Conservation (phyloP, 2,329 filamentous ascomycete genomes). For the Aspergillus caelatus region DNA sequence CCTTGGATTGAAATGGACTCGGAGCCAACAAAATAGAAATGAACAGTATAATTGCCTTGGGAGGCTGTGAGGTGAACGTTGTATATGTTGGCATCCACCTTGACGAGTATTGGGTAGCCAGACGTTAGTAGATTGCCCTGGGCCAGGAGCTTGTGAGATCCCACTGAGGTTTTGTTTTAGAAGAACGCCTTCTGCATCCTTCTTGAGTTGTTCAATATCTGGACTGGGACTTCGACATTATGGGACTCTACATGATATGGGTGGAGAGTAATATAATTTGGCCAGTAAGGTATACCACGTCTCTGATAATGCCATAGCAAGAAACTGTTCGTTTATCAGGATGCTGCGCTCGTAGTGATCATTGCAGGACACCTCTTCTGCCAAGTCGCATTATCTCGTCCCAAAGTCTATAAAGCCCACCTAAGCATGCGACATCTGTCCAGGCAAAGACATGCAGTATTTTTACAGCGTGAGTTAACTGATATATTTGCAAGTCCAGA, state of each 20-base stretch:
- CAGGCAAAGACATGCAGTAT: slow-evolving; percentile 7
- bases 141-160: background rate
- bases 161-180: background rate
- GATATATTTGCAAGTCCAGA: background rate
- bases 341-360: background rate
- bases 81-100: background rate
- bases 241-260: background rate
- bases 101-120: background rate
- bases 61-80: background rate
- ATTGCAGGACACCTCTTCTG: background rate
- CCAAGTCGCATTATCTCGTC: background rate
- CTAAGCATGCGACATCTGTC: background rate
- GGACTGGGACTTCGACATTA: background rate
- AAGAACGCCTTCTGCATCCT: background rate
- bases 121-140: background rate
- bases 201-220: background rate
- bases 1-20: background rate
- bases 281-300: no score
- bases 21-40: background rate
- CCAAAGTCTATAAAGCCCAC: background rate
- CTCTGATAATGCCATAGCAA: no score
- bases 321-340: no score
- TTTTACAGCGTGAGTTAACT: background rate
- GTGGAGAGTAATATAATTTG: background rate
- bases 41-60: background rate